These are phyloP conservation scores for Smittium culicis DNA, from an alignment of 371 early-diverging fungal genomes.

Conservation along the genomic window DNA sequence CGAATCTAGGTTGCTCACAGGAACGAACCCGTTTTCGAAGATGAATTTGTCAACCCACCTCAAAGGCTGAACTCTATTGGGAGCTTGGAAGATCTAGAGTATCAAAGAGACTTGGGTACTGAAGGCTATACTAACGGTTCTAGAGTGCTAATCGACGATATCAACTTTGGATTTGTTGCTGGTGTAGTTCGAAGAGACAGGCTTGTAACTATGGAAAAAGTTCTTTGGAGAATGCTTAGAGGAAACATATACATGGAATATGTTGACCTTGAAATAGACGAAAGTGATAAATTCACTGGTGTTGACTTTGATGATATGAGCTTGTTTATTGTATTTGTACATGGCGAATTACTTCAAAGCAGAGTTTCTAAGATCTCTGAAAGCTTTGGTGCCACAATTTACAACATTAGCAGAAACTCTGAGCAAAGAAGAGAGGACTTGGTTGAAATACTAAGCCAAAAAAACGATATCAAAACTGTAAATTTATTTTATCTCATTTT, in stretches of 20 bases:
- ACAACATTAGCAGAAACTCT: slow-evolving; percentile 64
- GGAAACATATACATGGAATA: slow-evolving; percentile 94
- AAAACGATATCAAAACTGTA: slow-evolving; percentile 23
- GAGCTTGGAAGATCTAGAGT: slow-evolving; percentile 7
- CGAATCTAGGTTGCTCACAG: background rate
- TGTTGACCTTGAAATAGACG: slow-evolving; percentile 68
- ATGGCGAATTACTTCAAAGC: slow-evolving; percentile 74
- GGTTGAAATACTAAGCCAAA: slow-evolving; percentile 43
- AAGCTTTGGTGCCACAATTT: slow-evolving; percentile 86
- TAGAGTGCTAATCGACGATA: slow-evolving; percentile 19
- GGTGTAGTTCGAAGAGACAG: slow-evolving; percentile 76
- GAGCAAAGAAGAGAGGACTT: slow-evolving; percentile 74
- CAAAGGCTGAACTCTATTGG: slow-evolving; percentile 17
- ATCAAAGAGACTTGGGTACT: background rate
- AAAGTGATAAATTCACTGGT: slow-evolving; percentile 70
- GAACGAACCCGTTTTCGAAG: too few species aligned
- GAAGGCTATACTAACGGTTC: background rate
- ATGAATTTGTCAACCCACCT: slow-evolving; percentile 42
- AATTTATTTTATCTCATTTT: background rate
- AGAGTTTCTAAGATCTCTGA: slow-evolving; percentile 90
- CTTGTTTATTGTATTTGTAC: slow-evolving; percentile 93
- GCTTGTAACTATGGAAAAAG: slow-evolving; percentile 82
- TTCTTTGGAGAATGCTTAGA: slow-evolving; percentile 92
- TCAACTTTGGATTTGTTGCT: slow-evolving; percentile 55
- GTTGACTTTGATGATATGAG: slow-evolving; percentile 81